A percentile compares a stretch with the other conserved stretches of the same genome.
These are phyloP conservation scores for Rhexocercosporidium sp. DNA, from an alignment of 2,329 filamentous ascomycete species.

Conservation along the genomic window DNA sequence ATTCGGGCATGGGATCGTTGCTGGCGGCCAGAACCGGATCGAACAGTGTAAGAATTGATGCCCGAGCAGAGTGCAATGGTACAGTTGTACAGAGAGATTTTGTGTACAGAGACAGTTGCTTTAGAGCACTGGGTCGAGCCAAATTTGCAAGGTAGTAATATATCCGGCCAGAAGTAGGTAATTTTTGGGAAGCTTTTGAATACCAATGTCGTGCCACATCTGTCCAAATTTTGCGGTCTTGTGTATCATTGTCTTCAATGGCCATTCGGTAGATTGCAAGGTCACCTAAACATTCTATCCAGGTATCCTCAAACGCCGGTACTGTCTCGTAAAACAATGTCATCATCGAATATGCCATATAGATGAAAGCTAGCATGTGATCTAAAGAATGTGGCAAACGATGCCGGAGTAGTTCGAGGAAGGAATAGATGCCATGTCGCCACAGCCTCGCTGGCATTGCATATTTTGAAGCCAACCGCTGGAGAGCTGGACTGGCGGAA, in stretches of 20 bases:
- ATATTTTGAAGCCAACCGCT: conserved; percentile 76
- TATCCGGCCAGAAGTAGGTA: conserved; percentile 75
- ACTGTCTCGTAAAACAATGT: conserved; percentile 85
- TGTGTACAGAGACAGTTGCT: conserved; percentile 74
- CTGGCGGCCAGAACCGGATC: conserved; percentile 56
- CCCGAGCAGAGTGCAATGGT: conserved; percentile 65
- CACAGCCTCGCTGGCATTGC: conserved; percentile 94
- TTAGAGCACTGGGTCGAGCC: conserved; percentile 69
- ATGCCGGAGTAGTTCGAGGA: conserved; percentile 77
- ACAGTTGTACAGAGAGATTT: conserved; percentile 68
- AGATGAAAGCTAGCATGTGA: conserved; percentile 91
- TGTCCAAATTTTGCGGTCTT: conserved; percentile 79
- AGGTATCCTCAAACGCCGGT: conserved; percentile 80
- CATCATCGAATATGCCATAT: conserved; percentile 91
- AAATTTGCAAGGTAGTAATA: conserved; percentile 90
- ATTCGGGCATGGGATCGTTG: conserved; percentile 43
- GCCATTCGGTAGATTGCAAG: conserved; percentile 86
- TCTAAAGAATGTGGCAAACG: conserved; percentile 78
- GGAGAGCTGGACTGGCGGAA: conserved; percentile 70
- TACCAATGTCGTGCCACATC: conserved; percentile 77
- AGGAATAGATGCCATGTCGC: conserved; percentile 87
- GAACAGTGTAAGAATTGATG: conserved; percentile 73
- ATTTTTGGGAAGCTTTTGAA: conserved; percentile 71
- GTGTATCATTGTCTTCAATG: conserved; percentile 80
- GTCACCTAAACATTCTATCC: conserved; percentile 87